Evolutionary conservation across 257 asterid genomes (phyloP), one percentile per base, ranked within the genome.

Genomic region (Gentiana macrophylla): DNA sequence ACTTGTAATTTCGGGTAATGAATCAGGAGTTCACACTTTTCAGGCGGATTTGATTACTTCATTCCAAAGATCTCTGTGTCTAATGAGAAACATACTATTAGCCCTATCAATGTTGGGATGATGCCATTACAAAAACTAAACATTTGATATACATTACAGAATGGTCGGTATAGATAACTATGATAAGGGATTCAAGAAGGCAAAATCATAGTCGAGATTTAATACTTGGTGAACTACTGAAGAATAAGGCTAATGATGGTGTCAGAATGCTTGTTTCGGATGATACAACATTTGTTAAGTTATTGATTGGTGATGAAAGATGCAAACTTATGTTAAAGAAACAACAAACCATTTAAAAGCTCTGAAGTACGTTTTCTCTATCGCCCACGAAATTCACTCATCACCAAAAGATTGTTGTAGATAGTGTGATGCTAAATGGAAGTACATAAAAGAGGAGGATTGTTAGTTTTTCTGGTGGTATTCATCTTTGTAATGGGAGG

Each of bases 201-300:
- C 86, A 73, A 1, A 81, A 69, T 62, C 64, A 84, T 0, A 88
- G 88, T 4, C 86, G 84, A 1, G 89, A 84, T 38, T 9, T 69
- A 55, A 79, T 84, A 3, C 67, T 84, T 0, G 94, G 94, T 0
- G 86, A 84, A 41, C 66, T 84, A 5, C 74, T 84, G 1, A 75
- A 81, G 80, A 81, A 73, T 24, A 81, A 70, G 61, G 94, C 94
- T 1, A 59, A 61, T 15, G 84, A 84, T 41, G 94, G 94, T 0
- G 84, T 84, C n/a, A 62, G 89, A 0, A 71, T 84, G 80, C 77
- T 84, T 0, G 84, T 84, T 37, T 84, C 89, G 94, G 89, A 84
- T 8, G 94, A 84, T n/a, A 48, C 86, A 50, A 84, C 94, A 11
- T 84, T 90, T 0, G 94, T 81, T 0, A 55, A 55, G 4, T 4